Evolutionary conservation across 1,139 yeast species (phyloP), one percentile per base, ranked within the genome.

Genomic region (Suzukiozyma palmioleophila): DNA sequence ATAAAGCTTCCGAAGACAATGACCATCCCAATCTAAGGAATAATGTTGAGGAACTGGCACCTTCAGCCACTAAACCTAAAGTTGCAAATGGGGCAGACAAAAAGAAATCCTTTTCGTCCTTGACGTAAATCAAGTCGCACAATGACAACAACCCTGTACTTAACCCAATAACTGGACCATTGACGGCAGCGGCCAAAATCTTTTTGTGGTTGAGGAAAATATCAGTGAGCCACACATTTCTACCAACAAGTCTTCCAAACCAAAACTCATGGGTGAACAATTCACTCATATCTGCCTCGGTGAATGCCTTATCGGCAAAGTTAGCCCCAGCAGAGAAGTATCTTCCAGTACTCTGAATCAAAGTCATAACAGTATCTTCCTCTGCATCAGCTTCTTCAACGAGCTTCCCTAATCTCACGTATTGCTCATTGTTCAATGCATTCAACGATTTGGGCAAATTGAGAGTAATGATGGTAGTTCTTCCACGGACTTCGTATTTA

Each of bases 251-350:
- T 43, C 65, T 64, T 42, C 69, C 61, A 43, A 80, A 62, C 85
- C 86, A 80, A 51, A 69, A 73, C 41, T 75, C 76, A 43, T 74
- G 75, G 36, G 66, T 57, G 45, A 69, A 66, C 33, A 67, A 49
- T 18, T 57, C 64, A 24, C 47, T 52, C 2, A 62, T 37, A 8
- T 51, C 52, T 8, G 52, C 55, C 1, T 55, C 40, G 15, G 54
- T 41, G 36, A 64, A 34, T 9, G 60, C 59, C 34, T 47, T 51
- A 41, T 63, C 71, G 18, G 59, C 52, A 43, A 86, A 76, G 57
- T 86, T 82, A 25, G 96, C 96, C 29, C 97, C 96, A 6, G 96
- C 86, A 28, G 90, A 81, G 59, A 88, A 88, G 58, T 73, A 85
- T 47, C 82, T 70, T 2, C 96, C 96, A 0, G 84, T 70, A 29